Evolutionary conservation across 2,329 filamentous ascomycete genomes (phyloP).

Genomic region (Periconia sp.): DNA sequence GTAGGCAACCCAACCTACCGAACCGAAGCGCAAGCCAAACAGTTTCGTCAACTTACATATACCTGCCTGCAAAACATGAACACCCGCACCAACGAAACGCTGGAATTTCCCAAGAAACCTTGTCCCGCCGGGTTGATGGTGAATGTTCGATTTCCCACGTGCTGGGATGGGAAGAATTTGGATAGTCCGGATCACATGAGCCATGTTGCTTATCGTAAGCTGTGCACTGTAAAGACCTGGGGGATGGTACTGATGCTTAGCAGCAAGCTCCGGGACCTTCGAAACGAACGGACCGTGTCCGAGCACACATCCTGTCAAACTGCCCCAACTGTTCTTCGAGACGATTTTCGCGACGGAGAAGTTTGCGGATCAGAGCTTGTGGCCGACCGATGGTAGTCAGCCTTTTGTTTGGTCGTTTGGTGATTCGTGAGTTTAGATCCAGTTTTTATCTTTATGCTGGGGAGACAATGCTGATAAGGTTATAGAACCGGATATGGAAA

Average conservation of each 20-base stretch:
- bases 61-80: constrained; percentile 45
- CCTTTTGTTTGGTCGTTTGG: constrained; percentile 28
- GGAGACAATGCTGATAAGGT: constrained; percentile 34
- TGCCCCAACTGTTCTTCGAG: constrained; percentile 26
- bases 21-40: constrained; percentile 37
- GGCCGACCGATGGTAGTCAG: constrained; percentile 32
- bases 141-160: constrained; percentile 38
- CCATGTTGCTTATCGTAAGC: constrained; percentile 43
- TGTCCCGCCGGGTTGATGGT: constrained; percentile 48
- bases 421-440: constrained; percentile 33
- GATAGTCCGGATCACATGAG: constrained; percentile 58
- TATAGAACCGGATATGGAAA: constrained; percentile 48
- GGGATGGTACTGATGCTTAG: not conserved
- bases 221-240: not conserved
- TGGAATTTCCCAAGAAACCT: constrained; percentile 42
- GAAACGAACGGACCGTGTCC: constrained; percentile 55
- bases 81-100: constrained; percentile 43
- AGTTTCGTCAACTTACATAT: constrained; percentile 49
- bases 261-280: constrained; percentile 18
- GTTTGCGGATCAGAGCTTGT: constrained; percentile 23
- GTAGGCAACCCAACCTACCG: constrained; percentile 39
- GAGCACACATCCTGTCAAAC: constrained; percentile 46
- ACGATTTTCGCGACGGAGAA: constrained; percentile 37
- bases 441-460: not conserved
- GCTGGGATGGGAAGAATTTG: constrained; percentile 52